Base-by-base conservation (phyloP, 2,329 filamentous ascomycete species). In the Fusarium oxysporum region DNA sequence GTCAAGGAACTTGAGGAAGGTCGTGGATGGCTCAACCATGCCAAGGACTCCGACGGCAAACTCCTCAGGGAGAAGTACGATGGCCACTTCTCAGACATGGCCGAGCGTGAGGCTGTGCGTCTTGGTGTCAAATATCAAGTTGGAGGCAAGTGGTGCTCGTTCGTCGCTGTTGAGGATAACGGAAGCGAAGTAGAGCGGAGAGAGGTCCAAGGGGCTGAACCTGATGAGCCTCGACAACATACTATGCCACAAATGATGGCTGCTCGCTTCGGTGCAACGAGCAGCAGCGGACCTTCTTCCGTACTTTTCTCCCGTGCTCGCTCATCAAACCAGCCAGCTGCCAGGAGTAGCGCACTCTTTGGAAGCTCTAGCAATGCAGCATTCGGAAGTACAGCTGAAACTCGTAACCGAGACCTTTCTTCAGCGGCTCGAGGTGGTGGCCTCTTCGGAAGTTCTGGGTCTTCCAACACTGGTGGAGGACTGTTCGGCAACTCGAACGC, bases 121-220 rank as follows among this genome's bases (percentile, higher is more conserved):
- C 83, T 94, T 0, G 92, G 92, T 0, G 85, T 91, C 17, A 84
- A 86, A 63, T 93, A 89, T 76, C 91, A 93, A 74, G 87, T 94
- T 13, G 88, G 86, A 5, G 89, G 91, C 3, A 92, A 91, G 77
- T 93, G 90, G 87, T 92, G 90, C 76, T 93, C 91, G 0, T 95
- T 94, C 70, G 89, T 94, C 6, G 92, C 92, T 5, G 85, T 92
- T 4, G 85, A 91, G 68, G 82, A 85, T 13, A 80, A 83, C 3
- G 64, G 53, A 10, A 61, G 57, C 8, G 61, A 65, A 1, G 23
- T 69, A 1, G 33, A 70, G 8, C 53, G 48, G 28, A 61, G 60
- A 8, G 53, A 65, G 19, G 57, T 54, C 9, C 51, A 56, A 1
- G 55, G 64, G 28, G 30, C 16, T 51, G 19, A 10, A 54, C 16